Evolutionary conservation across 108 stramenopile species (phyloP).

Genomic region (Pseudonitzschia multiseries): DNA sequence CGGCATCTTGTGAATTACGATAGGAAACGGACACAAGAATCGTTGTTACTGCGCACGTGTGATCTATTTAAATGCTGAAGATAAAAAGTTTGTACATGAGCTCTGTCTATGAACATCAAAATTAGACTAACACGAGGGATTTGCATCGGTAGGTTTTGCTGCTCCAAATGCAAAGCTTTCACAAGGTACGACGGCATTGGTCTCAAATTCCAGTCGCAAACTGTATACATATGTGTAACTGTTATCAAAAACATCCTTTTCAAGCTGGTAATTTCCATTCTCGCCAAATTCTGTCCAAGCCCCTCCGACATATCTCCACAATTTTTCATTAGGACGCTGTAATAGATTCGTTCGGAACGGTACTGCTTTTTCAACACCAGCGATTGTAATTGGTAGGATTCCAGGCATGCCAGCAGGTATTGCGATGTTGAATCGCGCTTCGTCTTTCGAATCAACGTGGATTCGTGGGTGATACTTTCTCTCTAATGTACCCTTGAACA

Average conservation of each 20-base stretch:
- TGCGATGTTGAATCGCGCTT: constrained; percentile 7
- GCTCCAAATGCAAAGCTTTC: neutral
- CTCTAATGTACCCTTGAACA: neutral
- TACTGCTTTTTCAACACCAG: neutral
- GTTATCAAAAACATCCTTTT: constrained; percentile 11
- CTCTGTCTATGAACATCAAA: too few relatives aligned
- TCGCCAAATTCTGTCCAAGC: constrained; percentile 5
- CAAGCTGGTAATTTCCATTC: constrained; percentile 1
- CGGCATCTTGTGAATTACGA: too few relatives aligned
- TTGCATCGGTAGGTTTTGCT: neutral
- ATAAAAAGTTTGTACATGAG: too few relatives aligned
- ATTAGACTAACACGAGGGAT: neutral
- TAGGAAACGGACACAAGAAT: too few relatives aligned
- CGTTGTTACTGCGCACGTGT: too few relatives aligned
- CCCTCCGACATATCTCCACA: constrained; percentile 4
- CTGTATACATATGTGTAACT: constrained; percentile 12
- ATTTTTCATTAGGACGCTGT: neutral
- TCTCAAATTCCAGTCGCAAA: constrained; percentile 1
- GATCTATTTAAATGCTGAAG: too few relatives aligned
- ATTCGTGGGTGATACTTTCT: constrained; percentile 5
- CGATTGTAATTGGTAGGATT: constrained; percentile 8
- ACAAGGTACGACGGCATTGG: neutral
- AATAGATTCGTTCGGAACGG: neutral
- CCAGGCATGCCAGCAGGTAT: constrained; percentile 1
- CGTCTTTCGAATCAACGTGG: constrained; percentile 4